Base-by-base conservation (phyloP, 2,329 filamentous ascomycete species). In the Pleomassaria siparia region DNA sequence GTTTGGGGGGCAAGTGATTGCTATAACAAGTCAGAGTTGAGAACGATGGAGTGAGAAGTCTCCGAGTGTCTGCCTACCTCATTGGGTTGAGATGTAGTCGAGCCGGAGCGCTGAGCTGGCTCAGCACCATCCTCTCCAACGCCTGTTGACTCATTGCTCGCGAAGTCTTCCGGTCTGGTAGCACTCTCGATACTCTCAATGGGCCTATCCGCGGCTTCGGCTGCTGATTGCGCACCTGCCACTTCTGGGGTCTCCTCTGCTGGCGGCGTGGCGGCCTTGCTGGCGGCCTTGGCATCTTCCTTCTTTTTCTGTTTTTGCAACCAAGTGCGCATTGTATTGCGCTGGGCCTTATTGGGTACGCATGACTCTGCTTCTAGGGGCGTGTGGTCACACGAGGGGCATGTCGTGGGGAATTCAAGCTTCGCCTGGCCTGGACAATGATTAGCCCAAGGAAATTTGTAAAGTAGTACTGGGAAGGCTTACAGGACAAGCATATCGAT, bases 321-420 rank as follows among this genome's bases (percentile, higher is more conserved):
- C 65, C 95, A 99, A 11, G 94, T 89, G 59, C 89, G 88, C 57
- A 97, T 87, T 1, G 94, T 99, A 21, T 89, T 94, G 56, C 94
- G 86, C n/a, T 97, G 77, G 22, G 87, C 85, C 69, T 96, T 96
- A 71, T 95, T 89, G 1, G 89, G 84, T 53, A 88, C 91, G 77
- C 91, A 96, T 57, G 94, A 87, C 50, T 89, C 88, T 39, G 87
- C 82, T 22, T 90, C 89, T 49, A 99, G 81, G 0, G 94, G 94
- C 18, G 85, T 87, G 69, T 99, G 94, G 55, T 91, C 88, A 80
- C 94, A 99, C 49, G 96, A 88, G 2, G 94, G 92, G 63, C 94
- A 99, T 36, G 84, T 85, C 7, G 83, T 78, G 71, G 95, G 90
- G 70, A 90, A 69, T 85, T 92, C 56, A 16, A 58, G 49, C 43